phyloP scores from a whole-genome alignment of 768 basidiomycete genomes.

The Pisolithus albus region DNA sequence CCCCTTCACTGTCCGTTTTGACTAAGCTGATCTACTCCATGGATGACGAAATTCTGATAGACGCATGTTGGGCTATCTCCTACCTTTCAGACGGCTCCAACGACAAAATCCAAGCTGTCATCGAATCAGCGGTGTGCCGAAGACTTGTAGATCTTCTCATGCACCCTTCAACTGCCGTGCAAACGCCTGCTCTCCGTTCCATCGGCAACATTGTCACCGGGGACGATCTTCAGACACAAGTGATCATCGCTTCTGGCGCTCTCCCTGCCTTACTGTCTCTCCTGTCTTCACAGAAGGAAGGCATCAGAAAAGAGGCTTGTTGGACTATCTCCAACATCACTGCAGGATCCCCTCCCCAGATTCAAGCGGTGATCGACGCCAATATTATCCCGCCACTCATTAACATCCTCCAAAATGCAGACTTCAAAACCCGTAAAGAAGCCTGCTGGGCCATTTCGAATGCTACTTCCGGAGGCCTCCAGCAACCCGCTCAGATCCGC shows the following conservation, averaged over 20 bases:
- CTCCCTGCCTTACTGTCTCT: constrained; percentile 90
- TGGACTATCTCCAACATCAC: constrained; percentile 99
- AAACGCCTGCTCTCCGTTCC: constrained; percentile 96
- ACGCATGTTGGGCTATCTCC: constrained; percentile 99
- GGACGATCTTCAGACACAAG: constrained; percentile 98
- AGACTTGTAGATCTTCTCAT: constrained; percentile 95
- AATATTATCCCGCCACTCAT: constrained; percentile 97
- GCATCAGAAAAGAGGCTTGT: constrained; percentile 98
- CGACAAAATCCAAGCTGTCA: constrained; percentile 99
- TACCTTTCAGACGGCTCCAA: constrained; percentile 98
- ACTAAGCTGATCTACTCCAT: constrained; percentile 98
- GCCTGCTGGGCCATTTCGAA: constrained; percentile 99
- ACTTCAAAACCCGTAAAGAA: constrained; percentile 99
- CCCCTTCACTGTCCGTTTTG: constrained; percentile 91
- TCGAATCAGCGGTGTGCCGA: constrained; percentile 96
- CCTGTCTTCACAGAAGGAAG: constrained; percentile 94
- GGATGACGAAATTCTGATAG: constrained; percentile 98
- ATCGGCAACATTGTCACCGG: constrained; percentile 99
- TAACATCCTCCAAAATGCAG: constrained; percentile 95
- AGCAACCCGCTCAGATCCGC: constrained; percentile 94
- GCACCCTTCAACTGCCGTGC: constrained; percentile 91
- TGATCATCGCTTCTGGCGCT: constrained; percentile 96
- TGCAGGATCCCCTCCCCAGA: constrained; percentile 94
- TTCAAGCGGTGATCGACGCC: constrained; percentile 95
- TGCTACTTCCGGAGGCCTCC: constrained; percentile 94